Conservation (phyloP, 1,139 yeast species). For the Torulaspora globosa region DNA sequence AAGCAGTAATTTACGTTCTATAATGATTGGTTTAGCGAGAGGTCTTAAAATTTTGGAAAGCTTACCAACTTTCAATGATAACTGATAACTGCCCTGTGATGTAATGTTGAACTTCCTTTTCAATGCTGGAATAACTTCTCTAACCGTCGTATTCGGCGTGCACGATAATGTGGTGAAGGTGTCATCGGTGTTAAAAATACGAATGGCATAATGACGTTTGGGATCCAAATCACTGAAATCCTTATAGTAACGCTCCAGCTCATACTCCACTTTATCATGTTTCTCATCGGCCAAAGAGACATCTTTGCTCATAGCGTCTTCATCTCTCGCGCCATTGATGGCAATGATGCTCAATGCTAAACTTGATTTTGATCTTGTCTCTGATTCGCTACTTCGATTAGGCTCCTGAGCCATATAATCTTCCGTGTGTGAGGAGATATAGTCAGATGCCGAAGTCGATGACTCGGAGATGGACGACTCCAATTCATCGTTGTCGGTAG, state of each 20-base stretch:
- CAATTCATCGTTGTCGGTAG: conserved; percentile 1
- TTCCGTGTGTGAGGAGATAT: conserved; percentile 9
- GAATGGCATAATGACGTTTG: conserved; percentile 41
- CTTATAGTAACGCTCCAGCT: conserved; percentile 35
- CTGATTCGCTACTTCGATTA: not conserved
- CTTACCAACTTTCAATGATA: conserved; percentile 77
- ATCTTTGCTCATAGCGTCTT: conserved; percentile 10
- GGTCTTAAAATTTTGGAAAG: conserved; percentile 68
- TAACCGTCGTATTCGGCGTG: conserved; percentile 68
- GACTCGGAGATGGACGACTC: conserved; percentile 4
- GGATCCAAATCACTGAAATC: conserved; percentile 34
- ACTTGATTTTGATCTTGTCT: not conserved
- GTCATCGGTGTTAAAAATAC: conserved; percentile 75
- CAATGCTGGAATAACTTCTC: conserved; percentile 63
- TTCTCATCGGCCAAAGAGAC: conserved; percentile 33
- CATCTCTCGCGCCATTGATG: conserved; percentile 3
- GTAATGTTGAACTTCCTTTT: conserved; percentile 66
- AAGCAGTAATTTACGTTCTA: conserved; percentile 69
- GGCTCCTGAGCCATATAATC: conserved; percentile 2
- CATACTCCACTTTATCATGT: conserved; percentile 37
- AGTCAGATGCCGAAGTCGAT: conserved; percentile 13
- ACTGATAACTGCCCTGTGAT: conserved; percentile 68
- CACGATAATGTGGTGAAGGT: conserved; percentile 78
- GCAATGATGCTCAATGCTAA: not conserved
- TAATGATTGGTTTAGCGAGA: conserved; percentile 71